Conservation (phyloP, 192 early-diverging fungal species). For the Glomus cerebriforme region DNA sequence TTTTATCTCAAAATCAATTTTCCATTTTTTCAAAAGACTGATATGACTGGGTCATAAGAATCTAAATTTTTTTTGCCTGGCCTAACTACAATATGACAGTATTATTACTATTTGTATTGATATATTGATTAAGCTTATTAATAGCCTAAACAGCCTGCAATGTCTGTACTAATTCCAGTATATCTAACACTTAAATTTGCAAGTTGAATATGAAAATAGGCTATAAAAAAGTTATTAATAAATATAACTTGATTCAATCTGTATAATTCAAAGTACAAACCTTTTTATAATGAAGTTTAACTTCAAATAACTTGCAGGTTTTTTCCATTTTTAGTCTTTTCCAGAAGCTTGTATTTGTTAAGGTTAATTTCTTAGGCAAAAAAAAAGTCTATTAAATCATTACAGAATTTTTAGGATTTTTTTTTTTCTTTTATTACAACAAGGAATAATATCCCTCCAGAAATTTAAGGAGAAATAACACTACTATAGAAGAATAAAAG, state of each 20-base stretch:
- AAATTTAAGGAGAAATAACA: too few relatives aligned
- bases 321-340: conserved; percentile 5
- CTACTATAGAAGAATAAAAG: too few relatives aligned
- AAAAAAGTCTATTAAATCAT: conserved; percentile 1
- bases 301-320: neutral
- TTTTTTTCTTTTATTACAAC: too few relatives aligned
- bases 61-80: too few relatives aligned
- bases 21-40: too few relatives aligned
- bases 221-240: conserved; percentile 5
- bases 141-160: neutral
- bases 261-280: neutral
- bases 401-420: too few relatives aligned
- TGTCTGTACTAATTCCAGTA: neutral
- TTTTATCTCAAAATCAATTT: too few relatives aligned
- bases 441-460: too few relatives aligned
- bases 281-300: neutral
- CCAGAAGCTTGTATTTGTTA: neutral
- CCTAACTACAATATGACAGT: neutral
- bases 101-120: neutral
- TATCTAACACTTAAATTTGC: neutral
- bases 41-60: too few relatives aligned
- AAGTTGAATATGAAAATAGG: neutral
- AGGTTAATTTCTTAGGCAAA: neutral
- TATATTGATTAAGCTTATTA: neutral
- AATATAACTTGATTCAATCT: conserved; percentile 1